Base-by-base conservation (phyloP, 805 yeast species). In the Middelhovenomyces tepae region DNA sequence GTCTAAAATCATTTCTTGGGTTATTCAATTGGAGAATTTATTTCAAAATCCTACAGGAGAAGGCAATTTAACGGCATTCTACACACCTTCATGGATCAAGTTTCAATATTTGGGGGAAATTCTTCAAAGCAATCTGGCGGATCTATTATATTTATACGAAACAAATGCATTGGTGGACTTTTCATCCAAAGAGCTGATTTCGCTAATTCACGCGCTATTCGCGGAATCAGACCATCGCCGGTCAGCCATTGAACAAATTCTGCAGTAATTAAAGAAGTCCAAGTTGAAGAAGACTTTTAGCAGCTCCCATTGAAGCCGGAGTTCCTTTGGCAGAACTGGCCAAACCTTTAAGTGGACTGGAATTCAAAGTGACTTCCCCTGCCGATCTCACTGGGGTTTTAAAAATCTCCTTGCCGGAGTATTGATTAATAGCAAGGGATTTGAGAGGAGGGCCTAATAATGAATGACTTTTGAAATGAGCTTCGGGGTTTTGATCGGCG, bases 1-100 rank as follows among this genome's bases (percentile, higher is more conserved):
- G 16, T 31, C 46, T 11, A 31, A 35, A 15, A 28, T 45, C 8
- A 32, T 46, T 9, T 26, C 35, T 20, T 17, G 28, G n/a, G 36
- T 46, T 9, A 26, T 36, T 4, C 14, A 14, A 3, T 27, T 47
- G 2, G 45, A 38, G n/a, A 37, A 27, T 11, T 9, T 46, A n/a
- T 44, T 43, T 27, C 14, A 10, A 21, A 32, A 27, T 20, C 32
- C 37, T 3, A 27, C 27, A 8, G 35, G 32, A 20, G 31, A 18
- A 7, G 34, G 14, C 11, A 32, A 27, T 13, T 25, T 34, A 24
- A 42, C 50, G 7, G 56, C 54, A 7, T 34, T 38, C 18, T 48
- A 46, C 31, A 48, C 56, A 7, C 59, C 59, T 4, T 48, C 57
- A 11, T 59, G 64, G 64, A 41, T 54, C 38, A 60, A 60, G 40